Percentiles rank a stretch among this genome's conserved stretches.
These are phyloP conservation scores for California macrophylla DNA, from an alignment of 441 rosid species.

Conservation along the genomic window DNA sequence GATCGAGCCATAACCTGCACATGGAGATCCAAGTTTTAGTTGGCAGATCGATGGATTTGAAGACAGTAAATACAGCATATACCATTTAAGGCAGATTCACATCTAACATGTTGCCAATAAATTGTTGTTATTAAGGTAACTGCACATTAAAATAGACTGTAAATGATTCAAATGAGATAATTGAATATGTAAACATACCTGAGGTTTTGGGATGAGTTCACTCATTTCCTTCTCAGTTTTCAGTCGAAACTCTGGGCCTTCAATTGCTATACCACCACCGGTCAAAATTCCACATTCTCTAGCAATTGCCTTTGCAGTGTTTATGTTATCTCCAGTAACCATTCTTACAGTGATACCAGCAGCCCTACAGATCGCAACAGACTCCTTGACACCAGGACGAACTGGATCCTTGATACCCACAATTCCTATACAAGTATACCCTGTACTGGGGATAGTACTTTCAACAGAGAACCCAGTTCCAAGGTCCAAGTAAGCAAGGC, in stretches of 20 bases:
- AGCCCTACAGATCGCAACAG: constrained; percentile 42
- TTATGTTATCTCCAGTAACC: constrained; percentile 50
- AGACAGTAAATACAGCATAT: background rate
- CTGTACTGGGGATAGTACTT: constrained; percentile 29
- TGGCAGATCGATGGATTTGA: background rate
- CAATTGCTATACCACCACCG: constrained; percentile 39
- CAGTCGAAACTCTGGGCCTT: constrained; percentile 39
- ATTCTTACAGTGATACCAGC: constrained; percentile 45
- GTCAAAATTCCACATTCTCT: constrained; percentile 45
- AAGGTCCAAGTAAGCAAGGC: constrained; percentile 40
- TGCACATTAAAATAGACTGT: background rate
- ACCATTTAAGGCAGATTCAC: background rate
- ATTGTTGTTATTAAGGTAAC: background rate
- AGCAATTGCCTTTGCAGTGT: constrained; percentile 51
- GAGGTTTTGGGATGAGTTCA: constrained; percentile 42
- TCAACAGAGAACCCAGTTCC: constrained; percentile 29
- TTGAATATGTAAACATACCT: constrained; percentile 31
- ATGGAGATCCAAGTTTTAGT: background rate
- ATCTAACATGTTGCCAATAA: background rate
- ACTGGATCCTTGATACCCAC: constrained; percentile 46
- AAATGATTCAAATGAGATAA: background rate
- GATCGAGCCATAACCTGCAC: constrained; percentile 52
- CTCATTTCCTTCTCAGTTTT: constrained; percentile 35
- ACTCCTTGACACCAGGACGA: constrained; percentile 46
- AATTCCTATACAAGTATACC: constrained; percentile 40